Base-by-base conservation (phyloP, 768 basidiomycete genomes). In the Candolleomyces aberdarensis region DNA sequence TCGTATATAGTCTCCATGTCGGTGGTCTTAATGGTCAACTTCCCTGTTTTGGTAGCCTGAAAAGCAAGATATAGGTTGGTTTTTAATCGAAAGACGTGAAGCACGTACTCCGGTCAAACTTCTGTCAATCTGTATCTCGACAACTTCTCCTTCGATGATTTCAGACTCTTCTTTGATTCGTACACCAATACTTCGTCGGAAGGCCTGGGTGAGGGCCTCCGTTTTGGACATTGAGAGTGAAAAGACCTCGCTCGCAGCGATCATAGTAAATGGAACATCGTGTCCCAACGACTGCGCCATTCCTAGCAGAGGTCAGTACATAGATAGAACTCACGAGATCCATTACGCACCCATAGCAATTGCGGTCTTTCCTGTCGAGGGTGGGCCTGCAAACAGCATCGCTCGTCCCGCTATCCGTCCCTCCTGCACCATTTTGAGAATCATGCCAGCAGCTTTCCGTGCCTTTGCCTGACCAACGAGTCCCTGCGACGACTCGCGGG, bases 1-100 rank as follows among this genome's bases (percentile, higher is more conserved):
- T 99, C 97, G 71, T 99, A 99, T 36, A 99, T 90, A 5, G 97
- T 98, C 78, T 98, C 97, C 97, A 99, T 98, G 73, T 98, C 96
- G 2, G 95, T 97, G 14, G 94, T 96, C 76, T 98, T 98, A 68
- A 99, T 91, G 0, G 97, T 98, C 62, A 98, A 74, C 72, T 97
- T 96, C 3, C 96, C 97, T 1, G 97, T 98, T 77, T 98, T 98
- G 4, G 95, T 97, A 0, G 96, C 94, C 96, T 97, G 67, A 41
- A 46, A 7, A 40, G 60, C 31, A 51, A 56, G 47, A 29, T 58
- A 60, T 54, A 14, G 39, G 11, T 7, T 20, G 40, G 19, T 61
- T 46, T 26, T 51, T 43, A 13, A 71, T 48, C 4, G 13, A 14
- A 44, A 26, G 55, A 58, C 49, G 56, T 48, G 62, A 63, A 56